Conservation (phyloP, 106 monocot genomes). For the Apostasia ramifera region DNA sequence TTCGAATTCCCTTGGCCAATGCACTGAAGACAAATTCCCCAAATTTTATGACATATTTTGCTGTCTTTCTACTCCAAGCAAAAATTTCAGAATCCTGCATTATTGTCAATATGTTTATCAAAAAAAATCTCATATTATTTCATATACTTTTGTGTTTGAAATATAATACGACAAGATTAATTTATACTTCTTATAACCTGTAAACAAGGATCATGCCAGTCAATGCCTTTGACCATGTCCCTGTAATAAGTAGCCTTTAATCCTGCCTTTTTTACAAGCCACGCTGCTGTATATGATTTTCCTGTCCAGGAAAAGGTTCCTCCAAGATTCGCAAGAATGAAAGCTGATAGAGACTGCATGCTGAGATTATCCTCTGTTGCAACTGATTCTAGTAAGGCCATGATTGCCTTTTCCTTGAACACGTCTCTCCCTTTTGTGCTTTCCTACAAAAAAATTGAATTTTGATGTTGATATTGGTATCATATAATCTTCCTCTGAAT, state of each 20-base stretch:
- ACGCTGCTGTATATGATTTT: slow-evolving; percentile 77
- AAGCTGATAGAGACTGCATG: slow-evolving; percentile 47
- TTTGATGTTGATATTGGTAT: not conserved
- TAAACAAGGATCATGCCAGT: slow-evolving; percentile 90
- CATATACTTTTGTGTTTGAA: no score
- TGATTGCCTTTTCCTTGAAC: slow-evolving; percentile 78
- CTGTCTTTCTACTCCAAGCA: slow-evolving; percentile 62
- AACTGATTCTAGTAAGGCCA: slow-evolving; percentile 57
- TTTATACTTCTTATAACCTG: slow-evolving; percentile 40
- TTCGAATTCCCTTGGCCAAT: slow-evolving; percentile 70
- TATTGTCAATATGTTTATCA: slow-evolving; percentile 1
- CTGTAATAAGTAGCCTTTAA: slow-evolving; percentile 43
- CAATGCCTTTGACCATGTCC: slow-evolving; percentile 76
- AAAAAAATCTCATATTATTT: not conserved
- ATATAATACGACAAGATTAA: slow-evolving; percentile 1
- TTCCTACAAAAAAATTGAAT: slow-evolving; percentile 36
- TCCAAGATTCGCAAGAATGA: slow-evolving; percentile 84
- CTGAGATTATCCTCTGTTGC: slow-evolving; percentile 43
- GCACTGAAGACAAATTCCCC: slow-evolving; percentile 48
- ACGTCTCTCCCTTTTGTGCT: slow-evolving; percentile 43
- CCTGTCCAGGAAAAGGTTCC: slow-evolving; percentile 95
- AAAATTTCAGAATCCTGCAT: slow-evolving; percentile 65
- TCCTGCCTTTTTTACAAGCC: slow-evolving; percentile 78
- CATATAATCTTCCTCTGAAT: not conserved
- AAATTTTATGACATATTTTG: slow-evolving; percentile 44